phyloP scores from a whole-genome alignment of 495 filamentous ascomycete genomes.

The Tuber borchii region DNA sequence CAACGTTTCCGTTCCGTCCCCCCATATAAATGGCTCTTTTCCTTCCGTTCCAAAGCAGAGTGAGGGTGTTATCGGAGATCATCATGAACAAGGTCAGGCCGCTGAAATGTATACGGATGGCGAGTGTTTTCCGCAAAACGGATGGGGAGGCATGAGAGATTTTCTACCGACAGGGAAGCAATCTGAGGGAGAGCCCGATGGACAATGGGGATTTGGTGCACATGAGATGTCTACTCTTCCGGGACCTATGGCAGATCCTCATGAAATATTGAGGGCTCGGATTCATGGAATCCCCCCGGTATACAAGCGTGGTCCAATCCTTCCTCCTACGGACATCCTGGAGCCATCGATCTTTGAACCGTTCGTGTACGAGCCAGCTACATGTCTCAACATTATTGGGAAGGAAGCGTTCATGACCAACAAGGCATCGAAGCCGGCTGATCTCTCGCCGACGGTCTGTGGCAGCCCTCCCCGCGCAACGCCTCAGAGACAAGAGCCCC shows the following conservation, averaged over 20 bases:
- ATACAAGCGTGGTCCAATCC: background rate
- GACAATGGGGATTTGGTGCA: constrained; percentile 4
- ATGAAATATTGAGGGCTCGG: background rate
- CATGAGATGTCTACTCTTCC: background rate
- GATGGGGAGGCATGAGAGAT: constrained; percentile 18
- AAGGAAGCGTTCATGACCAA: background rate
- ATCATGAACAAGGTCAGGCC: constrained; percentile 16
- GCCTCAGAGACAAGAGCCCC: background rate
- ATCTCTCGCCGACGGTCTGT: background rate
- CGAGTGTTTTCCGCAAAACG: constrained; percentile 25
- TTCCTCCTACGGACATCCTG: background rate
- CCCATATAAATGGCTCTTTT: too few species aligned
- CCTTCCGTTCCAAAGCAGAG: too few species aligned
- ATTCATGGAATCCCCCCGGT: background rate
- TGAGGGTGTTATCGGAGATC: too few species aligned
- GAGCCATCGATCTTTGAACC: background rate
- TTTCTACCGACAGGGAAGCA: constrained; percentile 13
- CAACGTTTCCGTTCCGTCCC: too few species aligned
- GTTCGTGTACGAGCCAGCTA: background rate
- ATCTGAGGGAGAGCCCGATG: background rate
- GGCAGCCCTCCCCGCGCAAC: background rate
- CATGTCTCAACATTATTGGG: background rate
- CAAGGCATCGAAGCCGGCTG: background rate
- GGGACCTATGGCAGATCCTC: background rate
- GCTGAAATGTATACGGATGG: background rate